Evolutionary conservation across 257 asterid genomes (phyloP), one percentile per base, ranked within the genome.

Genomic region (Anisodus acutangulus): DNA sequence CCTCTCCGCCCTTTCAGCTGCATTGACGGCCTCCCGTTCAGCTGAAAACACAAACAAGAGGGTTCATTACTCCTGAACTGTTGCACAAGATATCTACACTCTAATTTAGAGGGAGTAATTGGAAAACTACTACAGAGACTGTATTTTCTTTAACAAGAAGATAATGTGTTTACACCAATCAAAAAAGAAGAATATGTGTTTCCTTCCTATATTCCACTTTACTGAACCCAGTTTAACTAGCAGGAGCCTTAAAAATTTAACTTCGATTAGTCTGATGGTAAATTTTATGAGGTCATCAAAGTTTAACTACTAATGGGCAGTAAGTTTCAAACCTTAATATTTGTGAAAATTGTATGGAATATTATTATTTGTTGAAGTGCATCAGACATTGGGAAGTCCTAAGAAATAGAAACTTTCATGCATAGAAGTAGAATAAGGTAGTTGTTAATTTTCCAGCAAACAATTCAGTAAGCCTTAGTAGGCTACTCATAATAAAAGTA

Each of bases 1-100:
- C 91, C 98, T 92, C 90, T 93, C 95, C 4, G 97, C 94, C 84
- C 95, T 92, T 87, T 97, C 99, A 31, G 95, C 99, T 9, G 95
- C 97, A 89, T 91, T 90, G 74, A 97, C 94, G 49, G 96, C 95
- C 92, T 95, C 98, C 67, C 97, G 89, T 88, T 97, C 97, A 89
- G 99, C 98, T 97, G 82, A 76, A 84, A 55, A 84, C 80, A 86
- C 19, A 87, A 83, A 81, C 11, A 69, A 41, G 80, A 71, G 9
- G 81, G 58, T n/a, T 68, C 16, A 67, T 70, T 59, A 74, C 47
- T 51, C 51, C 45, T 49, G 15, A 60, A 83, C 68, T n/a, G 54
- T 53, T 83, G 26, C 60, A 54, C 53, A 49, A 51, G 41, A 60
- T 19, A n/a, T 37, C 13, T n/a, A 70, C 47, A 8, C 22, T 83